Evolutionary conservation across 2,329 filamentous ascomycete genomes (phyloP), one percentile per base, ranked within the genome.

Genomic region (Spiromastix sp.): DNA sequence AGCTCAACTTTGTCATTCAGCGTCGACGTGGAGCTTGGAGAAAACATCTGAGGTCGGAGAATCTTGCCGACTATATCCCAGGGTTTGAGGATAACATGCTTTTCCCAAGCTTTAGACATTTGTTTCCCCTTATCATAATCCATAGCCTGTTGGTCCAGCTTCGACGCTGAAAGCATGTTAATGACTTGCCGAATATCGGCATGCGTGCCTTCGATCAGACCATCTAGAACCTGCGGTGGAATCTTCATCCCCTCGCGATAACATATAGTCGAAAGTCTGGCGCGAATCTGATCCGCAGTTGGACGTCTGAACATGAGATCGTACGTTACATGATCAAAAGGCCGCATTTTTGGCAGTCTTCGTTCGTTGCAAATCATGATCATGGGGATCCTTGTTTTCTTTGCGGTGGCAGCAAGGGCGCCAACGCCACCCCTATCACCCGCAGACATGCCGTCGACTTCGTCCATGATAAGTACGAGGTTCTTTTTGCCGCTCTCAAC

Each of bases 341-440:
- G 91, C 62, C 89, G 95, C 91, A 98, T 98, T 70, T 98, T 98
- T 19, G 82, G 91, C 42, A 87, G 66, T 46, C 74, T 79, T 47
- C 91, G 81, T 54, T 98, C 91, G 57, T 98, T 98, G 72, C 91
- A 98, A 48, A 98, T 96, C 36, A 98, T 71, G 47, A 98, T 96
- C 55, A 98, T 80, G 1, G 91, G 91, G 16, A 98, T 78, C 48
- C 91, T 79, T 0, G 87, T 91, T 68, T 93, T 95, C 64, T 84
- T 94, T 70, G 89, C 95, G 36, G 94, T 81, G 39, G 91, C 85
- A 38, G 91, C 89, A 38, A 98, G 70, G 19, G 91, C 91, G 33
- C 87, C 91, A 31, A 98, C 91, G 57, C 91, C 91, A 46, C 91
- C 91, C 42, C 91, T 80, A 55, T 98, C 91, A 54, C 91, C 91